These are phyloP conservation scores for Pisolithus microcarpus DNA, from an alignment of 768 basidiomycete genomes.

Conservation along the genomic window DNA sequence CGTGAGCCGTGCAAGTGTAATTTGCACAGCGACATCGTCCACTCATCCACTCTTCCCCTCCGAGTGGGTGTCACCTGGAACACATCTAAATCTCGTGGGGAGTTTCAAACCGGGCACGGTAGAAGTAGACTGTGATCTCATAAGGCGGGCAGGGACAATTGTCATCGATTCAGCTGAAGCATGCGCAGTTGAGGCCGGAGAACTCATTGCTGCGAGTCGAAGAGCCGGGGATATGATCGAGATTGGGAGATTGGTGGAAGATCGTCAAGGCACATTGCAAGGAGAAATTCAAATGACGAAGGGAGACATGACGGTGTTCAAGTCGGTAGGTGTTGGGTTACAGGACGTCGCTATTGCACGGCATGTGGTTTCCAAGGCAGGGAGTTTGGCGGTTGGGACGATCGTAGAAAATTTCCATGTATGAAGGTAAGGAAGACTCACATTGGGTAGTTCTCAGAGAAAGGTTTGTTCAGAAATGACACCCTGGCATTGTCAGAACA, in stretches of 20 bases:
- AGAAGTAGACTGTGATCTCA: conserved; percentile 61
- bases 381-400: conserved; percentile 29
- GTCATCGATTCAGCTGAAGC: conserved; percentile 72
- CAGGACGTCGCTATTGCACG: conserved; percentile 81
- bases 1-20: conserved; percentile 33
- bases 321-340: conserved; percentile 81
- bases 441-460: too few relatives aligned
- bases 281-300: conserved; percentile 7
- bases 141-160: too few relatives aligned
- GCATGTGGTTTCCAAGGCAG: conserved; percentile 58
- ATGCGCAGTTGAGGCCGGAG: conserved; percentile 74
- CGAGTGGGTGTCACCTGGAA: conserved; percentile 49
- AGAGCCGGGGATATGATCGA: conserved; percentile 44
- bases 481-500: too few relatives aligned
- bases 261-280: conserved; percentile 8
- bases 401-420: background rate
- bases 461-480: too few relatives aligned
- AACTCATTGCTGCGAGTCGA: conserved; percentile 50
- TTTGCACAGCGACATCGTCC: conserved; percentile 72
- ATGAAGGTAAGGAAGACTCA: too few relatives aligned
- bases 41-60: conserved; percentile 64
- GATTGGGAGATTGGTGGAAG: conserved; percentile 55
- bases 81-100: conserved; percentile 72
- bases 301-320: conserved; percentile 70
- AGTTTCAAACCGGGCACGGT: conserved; percentile 79